Conservation (phyloP, 176 grass and related monocot genomes). For the Melocanna baccifera region DNA sequence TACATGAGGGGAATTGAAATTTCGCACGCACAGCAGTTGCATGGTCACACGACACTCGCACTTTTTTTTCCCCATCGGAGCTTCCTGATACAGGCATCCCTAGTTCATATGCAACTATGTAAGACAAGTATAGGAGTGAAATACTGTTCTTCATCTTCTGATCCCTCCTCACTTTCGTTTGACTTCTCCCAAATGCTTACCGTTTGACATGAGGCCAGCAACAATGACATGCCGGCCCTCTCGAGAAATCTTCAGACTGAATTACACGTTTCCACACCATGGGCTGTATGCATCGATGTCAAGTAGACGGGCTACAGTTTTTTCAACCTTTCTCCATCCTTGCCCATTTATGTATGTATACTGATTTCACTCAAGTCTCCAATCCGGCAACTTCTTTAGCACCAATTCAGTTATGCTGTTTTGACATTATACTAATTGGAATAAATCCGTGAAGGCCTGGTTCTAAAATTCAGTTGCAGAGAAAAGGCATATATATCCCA, state of each 20-base stretch:
- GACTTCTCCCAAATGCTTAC: neutral
- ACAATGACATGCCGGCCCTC: neutral
- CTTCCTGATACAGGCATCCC: neutral
- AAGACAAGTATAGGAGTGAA: neutral
- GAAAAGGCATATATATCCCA: neutral
- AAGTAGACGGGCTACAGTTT: neutral
- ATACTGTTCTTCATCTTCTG: neutral
- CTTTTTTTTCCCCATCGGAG: neutral
- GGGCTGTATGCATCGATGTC: neutral
- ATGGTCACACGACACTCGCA: neutral
- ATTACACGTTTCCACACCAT: neutral
- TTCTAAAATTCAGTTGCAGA: neutral
- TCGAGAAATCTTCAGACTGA: neutral
- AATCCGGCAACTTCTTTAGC: neutral
- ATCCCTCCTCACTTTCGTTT: neutral
- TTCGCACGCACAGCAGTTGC: constrained; percentile 23
- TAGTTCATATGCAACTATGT: neutral
- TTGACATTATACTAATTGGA: neutral
- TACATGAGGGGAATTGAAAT: constrained; percentile 1
- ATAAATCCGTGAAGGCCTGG: neutral
- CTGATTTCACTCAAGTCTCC: neutral
- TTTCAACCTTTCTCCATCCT: neutral
- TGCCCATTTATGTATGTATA: constrained; percentile 19
- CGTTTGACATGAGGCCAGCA: neutral
- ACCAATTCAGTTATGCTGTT: neutral